Base-by-base conservation (phyloP, 768 basidiomycete genomes). In the Phylloporus sp. region DNA sequence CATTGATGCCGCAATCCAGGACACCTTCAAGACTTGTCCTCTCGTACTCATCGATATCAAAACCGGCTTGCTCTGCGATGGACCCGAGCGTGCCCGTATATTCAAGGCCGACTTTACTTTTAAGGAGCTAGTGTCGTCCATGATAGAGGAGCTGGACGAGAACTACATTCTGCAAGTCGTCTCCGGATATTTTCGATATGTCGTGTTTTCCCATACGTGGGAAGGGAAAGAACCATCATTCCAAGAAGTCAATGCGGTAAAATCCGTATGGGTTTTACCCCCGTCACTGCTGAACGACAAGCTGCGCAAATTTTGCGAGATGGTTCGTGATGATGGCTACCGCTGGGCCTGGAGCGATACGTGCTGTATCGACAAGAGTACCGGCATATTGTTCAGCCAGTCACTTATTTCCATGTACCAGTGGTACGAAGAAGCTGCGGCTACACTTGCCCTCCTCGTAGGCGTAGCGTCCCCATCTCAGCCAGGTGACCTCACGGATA, bases 261-360 rank as follows among this genome's bases (percentile, higher is more conserved):
- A 56, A 42, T 56, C 55, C 6, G 48, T 56, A 18, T 50, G 48
- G 52, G 43, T 34, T 32, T 24, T 54, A 2, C 44, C 40, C n/a
- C 16, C 47, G 7, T 44, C 41, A 13, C 48, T 20, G 9, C 32
- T 36, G 34, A 54, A 49, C 5, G 39, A 49, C 39, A 56, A 56
- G 39, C 5, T 56, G n/a, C 47, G 44, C 36, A 54, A 49, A 27
- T 56, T 56, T 29, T 56, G 55, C 32, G 48, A 46, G 18, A 20
- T 24, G 24, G 55, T 50, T 45, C 47, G 40, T 2, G 39, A 46
- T 4, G 46, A 54, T 2, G 52, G 53, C 8, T 50, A 56, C 26
- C 52, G 52, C 9, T 56, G 55, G 55, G 52, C 52, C 11, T 56
- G 55, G 55, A 50, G 48, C 16, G 52, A 54, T 13, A 56, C 55